phyloP scores from a whole-genome alignment of 768 basidiomycete genomes.

The Rhodotorula diobovata region DNA sequence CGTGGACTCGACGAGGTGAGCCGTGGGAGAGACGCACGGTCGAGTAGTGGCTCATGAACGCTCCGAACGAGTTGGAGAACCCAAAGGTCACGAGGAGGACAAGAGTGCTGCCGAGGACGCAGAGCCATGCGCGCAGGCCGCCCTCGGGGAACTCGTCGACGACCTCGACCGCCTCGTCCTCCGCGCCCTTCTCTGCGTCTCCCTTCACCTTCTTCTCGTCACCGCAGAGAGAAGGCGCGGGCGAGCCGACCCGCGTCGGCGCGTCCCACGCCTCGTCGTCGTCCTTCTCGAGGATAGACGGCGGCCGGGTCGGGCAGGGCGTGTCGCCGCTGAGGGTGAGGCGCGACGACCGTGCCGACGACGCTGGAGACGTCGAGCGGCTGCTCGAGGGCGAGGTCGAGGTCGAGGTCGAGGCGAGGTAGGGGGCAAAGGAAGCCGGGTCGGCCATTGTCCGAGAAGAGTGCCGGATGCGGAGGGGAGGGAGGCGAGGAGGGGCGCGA shows the following conservation, averaged over 20 bases:
- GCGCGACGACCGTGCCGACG: not conserved
- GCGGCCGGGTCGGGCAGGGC: not conserved
- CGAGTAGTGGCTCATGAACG: constrained; percentile 37
- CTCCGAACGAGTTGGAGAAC: constrained; percentile 18
- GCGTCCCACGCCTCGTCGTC: not conserved
- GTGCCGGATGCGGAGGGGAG: no score
- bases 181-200: not conserved
- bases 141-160: not conserved
- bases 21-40: constrained; percentile 44
- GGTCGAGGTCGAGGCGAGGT: no score
- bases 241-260: not conserved
- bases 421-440: no score
- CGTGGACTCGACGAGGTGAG: not conserved
- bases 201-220: not conserved
- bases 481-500: no score
- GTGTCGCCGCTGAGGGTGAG: not conserved
- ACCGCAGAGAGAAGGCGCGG: not conserved
- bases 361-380: not conserved
- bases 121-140: constrained; percentile 14
- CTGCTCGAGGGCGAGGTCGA: not conserved
- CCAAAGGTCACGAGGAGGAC: constrained; percentile 33
- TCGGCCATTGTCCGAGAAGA: no score
- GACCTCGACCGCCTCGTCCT: not conserved
- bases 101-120: constrained; percentile 21
- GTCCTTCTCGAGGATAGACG: not conserved